Conservation (phyloP, 371 early-diverging fungal species). For the Polyrhizophydium stewartii region DNA sequence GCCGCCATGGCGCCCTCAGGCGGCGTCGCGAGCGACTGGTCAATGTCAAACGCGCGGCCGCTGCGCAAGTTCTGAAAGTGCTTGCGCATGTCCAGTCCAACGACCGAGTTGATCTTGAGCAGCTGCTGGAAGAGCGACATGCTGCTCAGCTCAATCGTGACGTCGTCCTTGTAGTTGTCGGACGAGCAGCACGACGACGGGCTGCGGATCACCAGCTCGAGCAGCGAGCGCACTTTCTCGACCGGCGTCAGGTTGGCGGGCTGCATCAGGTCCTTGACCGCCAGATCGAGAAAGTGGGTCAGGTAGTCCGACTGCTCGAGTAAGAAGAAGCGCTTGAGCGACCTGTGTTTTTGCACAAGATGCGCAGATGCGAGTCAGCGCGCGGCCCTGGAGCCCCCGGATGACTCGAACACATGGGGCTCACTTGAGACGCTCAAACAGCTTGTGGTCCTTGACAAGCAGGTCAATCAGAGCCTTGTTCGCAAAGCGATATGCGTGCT, state of each 20-base stretch:
- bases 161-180: constrained; percentile 83
- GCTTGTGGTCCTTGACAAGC: constrained; percentile 56
- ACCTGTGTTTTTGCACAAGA: constrained; percentile 43
- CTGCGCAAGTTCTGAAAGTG: constrained; percentile 3
- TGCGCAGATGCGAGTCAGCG: background rate
- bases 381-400: background rate
- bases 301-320: constrained; percentile 91
- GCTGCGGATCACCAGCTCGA: constrained; percentile 85
- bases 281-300: constrained; percentile 88
- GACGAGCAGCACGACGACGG: constrained; percentile 71
- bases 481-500: constrained; percentile 69
- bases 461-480: constrained; percentile 54
- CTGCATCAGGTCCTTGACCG: constrained; percentile 64
- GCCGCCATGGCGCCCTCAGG: background rate
- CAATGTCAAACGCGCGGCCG: constrained; percentile 1
- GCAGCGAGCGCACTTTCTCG: constrained; percentile 70
- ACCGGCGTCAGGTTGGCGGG: constrained; percentile 65
- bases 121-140: constrained; percentile 66
- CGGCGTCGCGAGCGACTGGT: background rate
- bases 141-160: constrained; percentile 65
- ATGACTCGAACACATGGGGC: background rate
- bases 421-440: constrained; percentile 71
- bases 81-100: constrained; percentile 52
- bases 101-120: constrained; percentile 50
- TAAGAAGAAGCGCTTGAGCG: constrained; percentile 87